These are phyloP conservation scores for Auricularia auricula-judae DNA, from an alignment of 768 basidiomycete genomes.

Conservation along the genomic window DNA sequence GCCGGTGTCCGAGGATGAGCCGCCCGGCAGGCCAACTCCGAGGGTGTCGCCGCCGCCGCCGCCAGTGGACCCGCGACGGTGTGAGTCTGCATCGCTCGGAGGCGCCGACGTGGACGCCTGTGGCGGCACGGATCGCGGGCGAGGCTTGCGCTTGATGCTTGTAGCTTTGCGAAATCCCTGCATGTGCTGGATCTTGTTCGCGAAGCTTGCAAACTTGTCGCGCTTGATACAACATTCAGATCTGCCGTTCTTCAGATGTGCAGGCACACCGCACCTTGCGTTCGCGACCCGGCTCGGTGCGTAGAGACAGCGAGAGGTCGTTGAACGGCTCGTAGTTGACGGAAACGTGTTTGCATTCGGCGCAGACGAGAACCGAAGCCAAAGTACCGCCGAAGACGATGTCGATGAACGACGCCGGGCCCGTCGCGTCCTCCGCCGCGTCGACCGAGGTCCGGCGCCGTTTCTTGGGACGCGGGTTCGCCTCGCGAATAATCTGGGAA, in stretches of 20 bases:
- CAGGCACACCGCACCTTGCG: slow-evolving; percentile 33
- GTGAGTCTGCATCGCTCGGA: neutral
- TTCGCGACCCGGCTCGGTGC: slow-evolving; percentile 61
- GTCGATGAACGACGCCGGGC: slow-evolving; percentile 66
- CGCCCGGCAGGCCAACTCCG: neutral
- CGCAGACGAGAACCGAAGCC: slow-evolving; percentile 87
- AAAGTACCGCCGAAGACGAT: slow-evolving; percentile 86
- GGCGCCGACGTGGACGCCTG: neutral
- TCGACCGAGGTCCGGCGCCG: neutral
- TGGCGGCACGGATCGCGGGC: neutral
- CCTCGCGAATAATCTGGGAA: slow-evolving; percentile 69
- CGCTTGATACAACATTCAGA: slow-evolving; percentile 23
- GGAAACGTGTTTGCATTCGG: slow-evolving; percentile 78
- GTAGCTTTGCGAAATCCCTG: neutral
- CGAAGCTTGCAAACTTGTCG: slow-evolving; percentile 64
- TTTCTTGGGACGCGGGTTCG: slow-evolving; percentile 35
- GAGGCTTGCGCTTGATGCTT: neutral
- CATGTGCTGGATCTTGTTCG: slow-evolving; percentile 41
- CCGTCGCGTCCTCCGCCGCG: slow-evolving; percentile 4
- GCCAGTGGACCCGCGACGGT: neutral
- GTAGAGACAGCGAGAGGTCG: slow-evolving; percentile 85
- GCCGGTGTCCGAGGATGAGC: neutral
- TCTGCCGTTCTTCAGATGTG: neutral
- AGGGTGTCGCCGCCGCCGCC: neutral
- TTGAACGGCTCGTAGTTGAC: slow-evolving; percentile 83